A percentile compares a stretch with the other conserved stretches of the same genome.
These are phyloP conservation scores for Macaranga tanarius DNA, from an alignment of 441 rosid species.

Conservation along the genomic window DNA sequence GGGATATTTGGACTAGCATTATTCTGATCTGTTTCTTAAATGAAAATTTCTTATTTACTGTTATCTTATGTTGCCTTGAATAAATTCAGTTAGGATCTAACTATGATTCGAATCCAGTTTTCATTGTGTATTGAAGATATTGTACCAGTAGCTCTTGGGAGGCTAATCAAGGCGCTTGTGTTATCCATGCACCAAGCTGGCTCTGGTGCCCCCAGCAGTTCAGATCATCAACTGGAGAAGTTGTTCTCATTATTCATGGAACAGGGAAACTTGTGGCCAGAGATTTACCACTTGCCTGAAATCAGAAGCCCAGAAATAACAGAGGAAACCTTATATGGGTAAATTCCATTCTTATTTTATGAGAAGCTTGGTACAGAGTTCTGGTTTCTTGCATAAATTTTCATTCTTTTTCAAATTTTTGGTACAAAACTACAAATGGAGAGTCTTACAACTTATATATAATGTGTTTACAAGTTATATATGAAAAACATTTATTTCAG, in stretches of 20 bases:
- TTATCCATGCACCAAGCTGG: constrained; percentile 54
- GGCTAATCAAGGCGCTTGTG: constrained; percentile 74
- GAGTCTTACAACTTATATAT: background rate
- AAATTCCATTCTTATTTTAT: constrained; percentile 25
- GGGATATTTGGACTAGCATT: background rate
- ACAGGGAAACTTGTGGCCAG: constrained; percentile 94
- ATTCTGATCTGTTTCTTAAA: constrained; percentile 7
- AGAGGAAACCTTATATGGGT: constrained; percentile 87
- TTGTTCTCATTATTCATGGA: constrained; percentile 88
- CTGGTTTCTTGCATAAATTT: background rate
- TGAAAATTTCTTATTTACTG: constrained; percentile 7
- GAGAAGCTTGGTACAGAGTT: background rate
- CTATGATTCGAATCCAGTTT: constrained; percentile 56
- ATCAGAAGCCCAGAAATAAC: constrained; percentile 64
- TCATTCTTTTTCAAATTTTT: background rate
- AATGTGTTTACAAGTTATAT: background rate
- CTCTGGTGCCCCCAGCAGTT: constrained; percentile 37
- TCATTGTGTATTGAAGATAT: constrained; percentile 93
- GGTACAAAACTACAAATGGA: background rate
- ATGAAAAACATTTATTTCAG: background rate
- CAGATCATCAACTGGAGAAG: constrained; percentile 75
- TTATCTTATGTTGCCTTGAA: constrained; percentile 16
- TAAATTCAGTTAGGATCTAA: constrained; percentile 26
- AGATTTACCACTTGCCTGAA: constrained; percentile 74
- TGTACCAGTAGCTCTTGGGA: constrained; percentile 87